Evolutionary conservation across 169 alveolate genomes (phyloP).

Genomic region (Amoebophrya sp.): DNA sequence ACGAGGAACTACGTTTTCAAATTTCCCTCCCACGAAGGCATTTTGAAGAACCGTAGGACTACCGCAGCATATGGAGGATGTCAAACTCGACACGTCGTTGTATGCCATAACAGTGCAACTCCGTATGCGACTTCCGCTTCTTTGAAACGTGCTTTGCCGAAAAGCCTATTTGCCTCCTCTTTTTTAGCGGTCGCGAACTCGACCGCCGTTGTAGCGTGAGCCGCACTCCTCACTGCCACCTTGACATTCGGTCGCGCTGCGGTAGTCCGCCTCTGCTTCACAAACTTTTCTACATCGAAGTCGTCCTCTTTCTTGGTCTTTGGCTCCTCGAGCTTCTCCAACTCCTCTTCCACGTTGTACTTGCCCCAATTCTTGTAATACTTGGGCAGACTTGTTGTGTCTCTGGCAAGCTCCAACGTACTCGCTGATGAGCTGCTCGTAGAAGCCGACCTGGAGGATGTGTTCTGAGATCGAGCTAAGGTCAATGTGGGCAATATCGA

Average conservation of each 20-base stretch:
- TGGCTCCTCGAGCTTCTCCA: background rate
- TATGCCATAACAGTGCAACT: slow-evolving; percentile 4
- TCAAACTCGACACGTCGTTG: too few species aligned
- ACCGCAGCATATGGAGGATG: too few species aligned
- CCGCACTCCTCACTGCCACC: background rate
- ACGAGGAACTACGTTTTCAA: too few species aligned
- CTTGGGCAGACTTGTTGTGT: background rate
- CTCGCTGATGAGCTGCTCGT: too few species aligned
- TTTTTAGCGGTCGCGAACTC: slow-evolving; percentile 2
- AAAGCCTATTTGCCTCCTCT: background rate
- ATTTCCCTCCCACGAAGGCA: too few species aligned
- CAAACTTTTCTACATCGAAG: background rate
- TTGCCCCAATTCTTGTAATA: slow-evolving; percentile 17
- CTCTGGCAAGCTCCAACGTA: background rate
- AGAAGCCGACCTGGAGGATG: too few species aligned
- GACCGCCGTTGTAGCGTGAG: slow-evolving; percentile 7
- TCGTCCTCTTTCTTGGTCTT: background rate
- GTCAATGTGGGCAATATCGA: too few species aligned
- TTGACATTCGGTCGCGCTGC: slow-evolving; percentile 4
- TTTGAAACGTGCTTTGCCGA: background rate
- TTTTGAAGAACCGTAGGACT: too few species aligned
- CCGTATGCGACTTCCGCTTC: background rate
- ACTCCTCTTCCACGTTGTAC: background rate
- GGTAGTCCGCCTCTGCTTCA: background rate
- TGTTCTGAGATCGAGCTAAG: too few species aligned